Base-by-base conservation (phyloP, 495 filamentous ascomycete genomes). In the Filosporella fistucella region DNA sequence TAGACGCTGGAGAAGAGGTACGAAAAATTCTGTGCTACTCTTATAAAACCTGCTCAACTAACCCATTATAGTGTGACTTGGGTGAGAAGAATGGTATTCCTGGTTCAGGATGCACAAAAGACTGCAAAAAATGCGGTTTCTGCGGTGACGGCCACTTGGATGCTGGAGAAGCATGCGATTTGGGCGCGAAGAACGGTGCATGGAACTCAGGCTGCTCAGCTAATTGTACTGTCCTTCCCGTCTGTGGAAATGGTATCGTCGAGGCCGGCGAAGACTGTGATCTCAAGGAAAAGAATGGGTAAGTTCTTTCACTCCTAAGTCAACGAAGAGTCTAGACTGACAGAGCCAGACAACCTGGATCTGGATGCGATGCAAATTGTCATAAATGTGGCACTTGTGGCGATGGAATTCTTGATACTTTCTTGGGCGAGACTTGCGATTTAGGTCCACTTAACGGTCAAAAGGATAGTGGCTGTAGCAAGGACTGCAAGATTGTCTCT, bases 1-100 rank as follows among this genome's bases (percentile, higher is more conserved):
- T 41, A 3, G 45, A 49, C 18, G 18, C 26, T 8, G 45, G 45
- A 18, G 45, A 49, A 20, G 26, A 40, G 14, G n/a, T n/a, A n/a
- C n/a, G n/a, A n/a, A n/a, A n/a, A n/a, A n/a, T n/a, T n/a, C n/a
- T n/a, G n/a, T n/a, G n/a, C n/a, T n/a, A n/a, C n/a, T n/a, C n/a
- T n/a, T n/a, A n/a, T n/a, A n/a, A n/a, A n/a, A n/a, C n/a, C n/a
- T n/a, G n/a, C n/a, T n/a, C n/a, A n/a, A n/a, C n/a, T n/a, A n/a
- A n/a, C n/a, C n/a, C n/a, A 41, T 4, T 21, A 7, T 21, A 14
- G 4, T 41, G 38, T 21, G 17, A 7, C 20, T 41, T 21, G 20
- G 6, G 10, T 6, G 20, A 21, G 20, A 21, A 21, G 3, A 14
- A 35, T 16, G 35, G 35, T 22, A 21, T 21, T 21, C 10, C 10